Base-by-base conservation (phyloP, 768 basidiomycete genomes). In the Leccinum incarnatum region DNA sequence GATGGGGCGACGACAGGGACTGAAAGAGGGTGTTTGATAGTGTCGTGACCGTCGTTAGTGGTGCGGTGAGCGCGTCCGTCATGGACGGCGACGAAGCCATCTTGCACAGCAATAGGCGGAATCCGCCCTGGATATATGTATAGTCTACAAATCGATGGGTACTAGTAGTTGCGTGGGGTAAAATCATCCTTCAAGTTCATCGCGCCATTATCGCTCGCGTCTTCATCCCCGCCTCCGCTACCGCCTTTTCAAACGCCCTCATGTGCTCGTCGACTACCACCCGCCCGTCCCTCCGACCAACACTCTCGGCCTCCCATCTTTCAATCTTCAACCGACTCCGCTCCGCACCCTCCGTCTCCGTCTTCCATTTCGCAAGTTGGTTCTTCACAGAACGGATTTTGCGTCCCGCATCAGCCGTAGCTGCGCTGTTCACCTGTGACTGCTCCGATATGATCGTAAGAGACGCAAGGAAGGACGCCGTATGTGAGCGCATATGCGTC, bases 321-420 rank as follows among this genome's bases (percentile, higher is more conserved):
- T 91, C 90, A 56, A 94, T 91, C 70, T 78, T 83, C 58, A 79
- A 67, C 34, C 88, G 81, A 67, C 92, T 94, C 49, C 84, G 81
- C 69, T 94, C 92, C 42, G 91, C 92, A 61, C 86, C 89, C 63
- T 94, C 92, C 81, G 87, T 91, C 56, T 94, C 92, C 32, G 82
- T 79, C 55, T 86, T 81, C 87, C 89, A 91, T 21, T 84, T 88
- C 6, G 86, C 87, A 30, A 94, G 74, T 64, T 88, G 89, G 66
- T 93, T 93, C 76, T 90, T 91, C 61, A 93, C 74, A 14, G 89
- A 89, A 51, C 93, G 87, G 45, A 95, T 86, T 74, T 91, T 93
- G 40, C 93, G 82, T 49, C 91, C 91, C 0, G 92, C 88, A 57
- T 95, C 93, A 1, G 91, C 86, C 10, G 90, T 88, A 4, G 87